Conservation (phyloP, 805 yeast species). For the Nakazawaea siamensis region DNA sequence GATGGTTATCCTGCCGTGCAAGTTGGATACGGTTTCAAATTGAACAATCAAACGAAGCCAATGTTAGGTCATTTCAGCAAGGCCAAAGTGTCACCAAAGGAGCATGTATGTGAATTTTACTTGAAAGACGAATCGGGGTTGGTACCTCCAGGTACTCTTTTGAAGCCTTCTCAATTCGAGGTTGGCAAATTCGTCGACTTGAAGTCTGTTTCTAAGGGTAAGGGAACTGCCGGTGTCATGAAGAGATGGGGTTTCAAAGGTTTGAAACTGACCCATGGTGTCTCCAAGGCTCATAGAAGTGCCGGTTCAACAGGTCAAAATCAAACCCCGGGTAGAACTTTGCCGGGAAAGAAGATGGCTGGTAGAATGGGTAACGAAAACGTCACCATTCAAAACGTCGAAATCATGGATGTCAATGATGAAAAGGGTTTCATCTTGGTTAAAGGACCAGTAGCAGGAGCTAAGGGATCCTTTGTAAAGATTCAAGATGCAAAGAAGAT, state of each 20-base stretch:
- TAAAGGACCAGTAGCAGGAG: slow-evolving; percentile 89
- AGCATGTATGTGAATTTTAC: slow-evolving; percentile 67
- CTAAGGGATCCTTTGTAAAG: slow-evolving; percentile 66
- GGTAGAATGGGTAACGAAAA: slow-evolving; percentile 86
- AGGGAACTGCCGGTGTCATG: slow-evolving; percentile 98
- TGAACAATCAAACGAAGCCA: slow-evolving; percentile 54
- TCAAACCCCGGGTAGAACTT: slow-evolving; percentile 91
- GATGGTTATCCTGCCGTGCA: slow-evolving; percentile 84
- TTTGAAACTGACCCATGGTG: slow-evolving; percentile 92
- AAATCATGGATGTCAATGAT: slow-evolving; percentile 73
- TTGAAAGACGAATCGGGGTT: slow-evolving; percentile 59
- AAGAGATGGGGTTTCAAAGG: slow-evolving; percentile 88
- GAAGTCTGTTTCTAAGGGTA: slow-evolving; percentile 77
- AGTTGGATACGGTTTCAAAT: slow-evolving; percentile 73
- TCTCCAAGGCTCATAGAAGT: slow-evolving; percentile 83
- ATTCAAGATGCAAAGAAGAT: slow-evolving; percentile 70
- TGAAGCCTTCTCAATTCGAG: slow-evolving; percentile 78
- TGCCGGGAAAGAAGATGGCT: slow-evolving; percentile 97
- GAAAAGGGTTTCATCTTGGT: slow-evolving; percentile 75
- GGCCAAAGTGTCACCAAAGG: slow-evolving; percentile 82
- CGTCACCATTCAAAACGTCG: slow-evolving; percentile 67
- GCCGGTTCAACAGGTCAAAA: slow-evolving; percentile 97
- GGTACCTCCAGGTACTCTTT: slow-evolving; percentile 67
- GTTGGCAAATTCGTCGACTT: slow-evolving; percentile 81
- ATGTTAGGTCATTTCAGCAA: slow-evolving; percentile 70